These are phyloP conservation scores for Coemansia sp. DNA, from an alignment of 192 early-diverging fungal species.

Conservation along the genomic window DNA sequence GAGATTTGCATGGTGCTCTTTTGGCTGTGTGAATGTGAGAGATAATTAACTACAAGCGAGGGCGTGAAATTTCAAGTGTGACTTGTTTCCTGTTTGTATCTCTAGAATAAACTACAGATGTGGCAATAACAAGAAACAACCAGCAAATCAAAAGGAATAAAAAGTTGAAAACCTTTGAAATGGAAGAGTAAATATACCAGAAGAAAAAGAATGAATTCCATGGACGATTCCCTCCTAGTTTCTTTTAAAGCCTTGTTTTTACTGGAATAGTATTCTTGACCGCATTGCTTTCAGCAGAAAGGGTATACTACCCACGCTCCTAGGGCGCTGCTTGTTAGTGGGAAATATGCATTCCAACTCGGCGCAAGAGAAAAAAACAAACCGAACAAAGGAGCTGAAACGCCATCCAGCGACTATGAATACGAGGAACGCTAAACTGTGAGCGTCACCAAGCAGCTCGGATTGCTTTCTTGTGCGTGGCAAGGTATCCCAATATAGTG, in stretches of 20 bases:
- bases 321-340: background rate
- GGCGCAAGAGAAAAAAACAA: background rate
- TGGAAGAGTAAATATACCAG: background rate
- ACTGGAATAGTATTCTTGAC: background rate
- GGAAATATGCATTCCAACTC: constrained; percentile 1
- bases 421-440: background rate
- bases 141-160: background rate
- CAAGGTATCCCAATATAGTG: background rate
- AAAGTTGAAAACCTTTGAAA: background rate
- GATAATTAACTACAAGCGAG: background rate
- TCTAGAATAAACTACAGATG: background rate
- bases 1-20: constrained; percentile 24
- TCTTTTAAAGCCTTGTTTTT: constrained; percentile 3
- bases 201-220: background rate
- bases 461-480: background rate
- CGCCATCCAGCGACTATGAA: background rate
- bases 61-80: background rate
- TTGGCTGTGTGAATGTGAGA: background rate
- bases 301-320: background rate
- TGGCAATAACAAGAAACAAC: background rate
- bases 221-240: background rate
- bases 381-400: background rate
- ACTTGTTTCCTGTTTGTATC: background rate
- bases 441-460: background rate
- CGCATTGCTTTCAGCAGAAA: background rate